Conservation (phyloP, 2,329 filamentous ascomycete species). For the Penicillium janthinellum region DNA sequence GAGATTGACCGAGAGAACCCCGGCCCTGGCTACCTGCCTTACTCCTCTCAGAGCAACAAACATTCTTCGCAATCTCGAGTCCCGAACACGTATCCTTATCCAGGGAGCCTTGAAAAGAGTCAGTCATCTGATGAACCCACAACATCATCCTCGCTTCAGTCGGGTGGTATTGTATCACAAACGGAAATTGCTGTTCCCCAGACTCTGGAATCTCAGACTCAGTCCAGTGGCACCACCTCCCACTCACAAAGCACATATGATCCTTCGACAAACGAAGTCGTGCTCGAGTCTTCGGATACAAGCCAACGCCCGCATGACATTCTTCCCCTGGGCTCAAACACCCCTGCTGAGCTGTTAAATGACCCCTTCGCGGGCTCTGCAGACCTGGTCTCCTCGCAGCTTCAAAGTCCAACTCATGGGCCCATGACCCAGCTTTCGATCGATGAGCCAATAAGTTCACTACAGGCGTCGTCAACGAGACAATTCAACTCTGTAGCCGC, state of each 20-base stretch:
- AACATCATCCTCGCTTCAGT: slow-evolving; percentile 11
- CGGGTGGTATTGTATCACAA: slow-evolving; percentile 1
- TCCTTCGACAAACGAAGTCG: slow-evolving; percentile 22
- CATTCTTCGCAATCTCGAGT: slow-evolving; percentile 39
- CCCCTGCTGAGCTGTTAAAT: slow-evolving; percentile 16
- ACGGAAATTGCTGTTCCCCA: slow-evolving; percentile 29
- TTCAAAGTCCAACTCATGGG: slow-evolving; percentile 7
- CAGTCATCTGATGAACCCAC: slow-evolving; percentile 20
- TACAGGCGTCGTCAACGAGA: slow-evolving; percentile 14
- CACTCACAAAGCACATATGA: slow-evolving; percentile 18
- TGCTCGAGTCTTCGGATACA: slow-evolving; percentile 30
- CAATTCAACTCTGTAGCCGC: slow-evolving; percentile 15
- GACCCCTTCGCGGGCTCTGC: slow-evolving; percentile 25
- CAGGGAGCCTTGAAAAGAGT: slow-evolving; percentile 22
- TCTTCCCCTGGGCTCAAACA: slow-evolving; percentile 8
- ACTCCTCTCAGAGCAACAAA: slow-evolving; percentile 29
- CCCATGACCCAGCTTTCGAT: not conserved
- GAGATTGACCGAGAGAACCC: not conserved
- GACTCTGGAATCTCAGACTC: slow-evolving; percentile 4
- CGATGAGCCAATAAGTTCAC: slow-evolving; percentile 8
- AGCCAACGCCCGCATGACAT: slow-evolving; percentile 19
- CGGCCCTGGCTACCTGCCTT: slow-evolving; percentile 5
- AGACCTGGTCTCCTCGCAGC: slow-evolving; percentile 12
- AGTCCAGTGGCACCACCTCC: slow-evolving; percentile 22
- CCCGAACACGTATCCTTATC: slow-evolving; percentile 35